These are phyloP conservation scores for Spencermartinsiella ligniputridi DNA, from an alignment of 1,139 yeast genomes.

Conservation along the genomic window DNA sequence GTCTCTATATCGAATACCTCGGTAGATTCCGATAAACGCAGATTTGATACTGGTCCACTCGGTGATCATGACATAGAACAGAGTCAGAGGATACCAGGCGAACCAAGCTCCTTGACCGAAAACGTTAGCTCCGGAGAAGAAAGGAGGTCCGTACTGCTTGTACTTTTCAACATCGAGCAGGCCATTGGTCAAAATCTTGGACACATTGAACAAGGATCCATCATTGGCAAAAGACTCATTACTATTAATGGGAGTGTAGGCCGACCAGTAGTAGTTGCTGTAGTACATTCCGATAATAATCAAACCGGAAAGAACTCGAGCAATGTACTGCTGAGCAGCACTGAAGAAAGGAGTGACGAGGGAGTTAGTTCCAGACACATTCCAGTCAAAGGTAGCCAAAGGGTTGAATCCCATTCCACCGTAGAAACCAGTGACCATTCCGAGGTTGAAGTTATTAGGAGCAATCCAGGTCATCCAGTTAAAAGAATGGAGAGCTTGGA, in stretches of 20 bases:
- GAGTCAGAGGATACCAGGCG: conserved; percentile 46
- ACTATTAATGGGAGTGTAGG: conserved; percentile 50
- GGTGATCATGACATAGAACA: conserved; percentile 21
- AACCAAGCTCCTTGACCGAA: conserved; percentile 56
- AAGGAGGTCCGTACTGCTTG: conserved; percentile 46
- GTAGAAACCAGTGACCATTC: conserved; percentile 50
- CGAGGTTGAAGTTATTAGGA: conserved; percentile 51
- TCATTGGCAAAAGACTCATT: conserved; percentile 45
- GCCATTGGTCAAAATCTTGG: conserved; percentile 36
- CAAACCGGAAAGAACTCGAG: conserved; percentile 40
- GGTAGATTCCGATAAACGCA: conserved; percentile 19
- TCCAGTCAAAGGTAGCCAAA: conserved; percentile 50
- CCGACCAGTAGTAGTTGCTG: conserved; percentile 47
- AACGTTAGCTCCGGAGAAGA: conserved; percentile 52
- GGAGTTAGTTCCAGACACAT: conserved; percentile 29
- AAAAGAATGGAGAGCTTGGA: conserved; percentile 47
- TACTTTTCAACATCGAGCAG: conserved; percentile 32
- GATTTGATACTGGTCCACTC: conserved; percentile 23
- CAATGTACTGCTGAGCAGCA: conserved; percentile 38
- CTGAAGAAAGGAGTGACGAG: conserved; percentile 46
- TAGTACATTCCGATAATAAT: conserved; percentile 42
- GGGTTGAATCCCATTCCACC: conserved; percentile 55
- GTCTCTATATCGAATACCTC: conserved; percentile 10
- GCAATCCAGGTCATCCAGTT: conserved; percentile 64
- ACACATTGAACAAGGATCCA: conserved; percentile 43